Percentiles rank a stretch among this genome's conserved stretches.
phyloP scores from a whole-genome alignment of 345 rosid genomes.

The Moricandia arvensis region DNA sequence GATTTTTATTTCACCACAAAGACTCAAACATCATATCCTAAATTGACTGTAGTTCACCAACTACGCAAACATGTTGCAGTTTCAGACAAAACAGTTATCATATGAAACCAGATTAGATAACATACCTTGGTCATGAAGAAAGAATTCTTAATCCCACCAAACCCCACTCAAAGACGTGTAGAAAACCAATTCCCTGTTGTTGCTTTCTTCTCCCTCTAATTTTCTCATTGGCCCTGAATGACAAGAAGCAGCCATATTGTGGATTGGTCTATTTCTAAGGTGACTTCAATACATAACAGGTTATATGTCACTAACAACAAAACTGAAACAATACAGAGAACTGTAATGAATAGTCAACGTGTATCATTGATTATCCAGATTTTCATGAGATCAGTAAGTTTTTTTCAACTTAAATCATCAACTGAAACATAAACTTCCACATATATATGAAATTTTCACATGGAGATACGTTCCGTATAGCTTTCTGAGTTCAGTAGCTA shows the following conservation, averaged over 20 bases:
- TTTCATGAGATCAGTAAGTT: not conserved
- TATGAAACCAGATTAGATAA: conserved; percentile 23
- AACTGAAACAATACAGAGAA: conserved; percentile 5
- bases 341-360: not conserved
- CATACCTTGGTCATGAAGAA: conserved; percentile 41
- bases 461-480: not conserved
- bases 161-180: conserved; percentile 38
- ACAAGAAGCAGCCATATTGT: conserved; percentile 25
- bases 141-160: conserved; percentile 34
- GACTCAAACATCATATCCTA: conserved; percentile 25
- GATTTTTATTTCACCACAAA: conserved; percentile 11
- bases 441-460: not conserved
- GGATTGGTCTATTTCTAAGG: conserved; percentile 12
- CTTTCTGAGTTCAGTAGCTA: conserved; percentile 14
- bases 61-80: conserved; percentile 27
- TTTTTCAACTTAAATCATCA: not conserved
- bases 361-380: not conserved
- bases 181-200: conserved; percentile 14
- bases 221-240: conserved; percentile 24
- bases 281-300: conserved; percentile 23
- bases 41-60: conserved; percentile 36
- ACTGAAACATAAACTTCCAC: not conserved
- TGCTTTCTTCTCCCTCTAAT: conserved; percentile 21
- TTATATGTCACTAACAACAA: conserved; percentile 15
- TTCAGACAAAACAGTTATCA: conserved; percentile 20